Evolutionary conservation across 768 basidiomycete species (phyloP).

Genomic region (Serpula lacrymans): DNA sequence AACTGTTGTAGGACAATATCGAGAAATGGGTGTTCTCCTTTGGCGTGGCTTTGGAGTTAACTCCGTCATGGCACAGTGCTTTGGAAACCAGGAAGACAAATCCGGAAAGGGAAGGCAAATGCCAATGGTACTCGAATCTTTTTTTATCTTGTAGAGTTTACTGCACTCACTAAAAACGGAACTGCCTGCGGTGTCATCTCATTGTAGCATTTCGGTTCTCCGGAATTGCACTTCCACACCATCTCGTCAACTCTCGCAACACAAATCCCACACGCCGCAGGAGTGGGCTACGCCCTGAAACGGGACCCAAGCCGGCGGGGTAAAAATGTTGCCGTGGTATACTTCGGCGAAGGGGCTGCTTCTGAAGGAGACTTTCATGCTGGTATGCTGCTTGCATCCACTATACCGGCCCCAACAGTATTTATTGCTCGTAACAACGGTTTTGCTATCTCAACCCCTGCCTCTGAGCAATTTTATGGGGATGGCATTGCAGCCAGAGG

Average conservation of each 20-base stretch:
- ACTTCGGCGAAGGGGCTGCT: constrained; percentile 92
- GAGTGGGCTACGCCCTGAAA: constrained; percentile 85
- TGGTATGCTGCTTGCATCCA: constrained; percentile 77
- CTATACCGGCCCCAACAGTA: constrained; percentile 68
- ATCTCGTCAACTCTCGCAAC: constrained; percentile 94
- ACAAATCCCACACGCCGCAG: constrained; percentile 93
- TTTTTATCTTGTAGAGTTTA: neutral
- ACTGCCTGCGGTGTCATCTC: constrained; percentile 3
- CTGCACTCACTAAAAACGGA: constrained; percentile 5
- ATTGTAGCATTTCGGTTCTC: constrained; percentile 79
- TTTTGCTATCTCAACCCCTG: constrained; percentile 93
- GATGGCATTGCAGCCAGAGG: constrained; percentile 93
- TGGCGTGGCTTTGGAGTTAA: constrained; percentile 84
- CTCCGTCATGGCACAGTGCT: constrained; percentile 87
- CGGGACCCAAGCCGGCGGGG: constrained; percentile 66
- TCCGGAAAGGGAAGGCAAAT: constrained; percentile 87
- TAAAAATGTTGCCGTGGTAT: constrained; percentile 80
- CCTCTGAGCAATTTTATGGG: constrained; percentile 84
- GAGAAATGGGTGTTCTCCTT: constrained; percentile 86
- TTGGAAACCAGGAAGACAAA: constrained; percentile 79
- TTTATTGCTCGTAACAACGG: constrained; percentile 84
- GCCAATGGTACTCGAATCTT: constrained; percentile 63
- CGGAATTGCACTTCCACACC: constrained; percentile 83
- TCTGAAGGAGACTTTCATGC: constrained; percentile 97
- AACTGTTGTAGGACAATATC: constrained; percentile 70